Conservation (phyloP, 345 rosid species). For the Melaleuca quinquenervia region DNA sequence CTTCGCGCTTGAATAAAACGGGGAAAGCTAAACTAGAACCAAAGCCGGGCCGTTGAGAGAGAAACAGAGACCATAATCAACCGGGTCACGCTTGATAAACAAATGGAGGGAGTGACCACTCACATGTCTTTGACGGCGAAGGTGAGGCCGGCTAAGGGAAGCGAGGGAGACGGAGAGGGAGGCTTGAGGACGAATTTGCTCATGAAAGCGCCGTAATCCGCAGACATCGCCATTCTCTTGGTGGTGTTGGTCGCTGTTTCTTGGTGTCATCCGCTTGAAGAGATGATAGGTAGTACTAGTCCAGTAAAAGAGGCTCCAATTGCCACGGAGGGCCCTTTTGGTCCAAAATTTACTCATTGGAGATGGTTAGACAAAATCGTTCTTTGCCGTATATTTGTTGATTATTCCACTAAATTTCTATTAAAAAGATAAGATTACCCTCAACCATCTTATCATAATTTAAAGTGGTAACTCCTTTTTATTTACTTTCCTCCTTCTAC, state of each 20-base stretch:
- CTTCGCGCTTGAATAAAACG: neutral
- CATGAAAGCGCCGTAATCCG: conserved; percentile 75
- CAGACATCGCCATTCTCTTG: conserved; percentile 24
- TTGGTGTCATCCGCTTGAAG: neutral
- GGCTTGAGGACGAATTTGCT: conserved; percentile 52
- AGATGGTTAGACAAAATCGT: neutral
- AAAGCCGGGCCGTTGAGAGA: neutral
- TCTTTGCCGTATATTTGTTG: too few species aligned
- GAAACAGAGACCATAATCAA: neutral
- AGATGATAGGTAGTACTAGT: neutral
- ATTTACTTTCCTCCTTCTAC: too few species aligned
- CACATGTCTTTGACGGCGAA: conserved; percentile 91
- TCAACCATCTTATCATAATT: too few species aligned
- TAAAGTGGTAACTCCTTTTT: too few species aligned
- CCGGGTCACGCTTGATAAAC: neutral
- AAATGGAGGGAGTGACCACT: neutral
- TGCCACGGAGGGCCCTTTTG: neutral
- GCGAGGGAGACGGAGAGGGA: conserved; percentile 26
- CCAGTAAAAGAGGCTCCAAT: neutral
- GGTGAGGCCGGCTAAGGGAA: conserved; percentile 50
- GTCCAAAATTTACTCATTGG: neutral
- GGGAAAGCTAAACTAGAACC: neutral
- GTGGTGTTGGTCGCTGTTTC: neutral
- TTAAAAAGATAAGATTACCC: too few species aligned
- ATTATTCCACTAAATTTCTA: too few species aligned